phyloP scores from a whole-genome alignment of 768 basidiomycete genomes.

The Russula ochroleuca region DNA sequence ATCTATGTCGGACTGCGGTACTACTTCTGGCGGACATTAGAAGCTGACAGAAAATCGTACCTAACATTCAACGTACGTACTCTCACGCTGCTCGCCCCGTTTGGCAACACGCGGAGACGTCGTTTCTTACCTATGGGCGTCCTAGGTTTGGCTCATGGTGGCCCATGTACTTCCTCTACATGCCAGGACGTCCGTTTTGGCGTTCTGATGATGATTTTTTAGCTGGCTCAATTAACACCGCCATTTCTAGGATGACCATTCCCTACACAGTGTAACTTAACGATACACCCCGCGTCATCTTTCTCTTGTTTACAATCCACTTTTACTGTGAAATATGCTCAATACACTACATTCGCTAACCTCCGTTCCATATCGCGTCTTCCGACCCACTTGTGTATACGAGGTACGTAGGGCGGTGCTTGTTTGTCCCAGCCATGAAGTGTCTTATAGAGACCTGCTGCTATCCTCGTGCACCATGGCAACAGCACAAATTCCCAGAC shows the following conservation, averaged over 20 bases:
- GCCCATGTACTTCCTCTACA: constrained; percentile 26
- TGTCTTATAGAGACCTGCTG: constrained; percentile 12
- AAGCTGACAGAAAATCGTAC: constrained; percentile 27
- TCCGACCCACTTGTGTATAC: background rate
- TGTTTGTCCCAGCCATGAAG: background rate
- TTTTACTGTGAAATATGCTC: background rate
- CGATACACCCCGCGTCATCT: no score
- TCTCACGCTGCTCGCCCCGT: constrained; percentile 8
- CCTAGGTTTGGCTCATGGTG: constrained; percentile 26
- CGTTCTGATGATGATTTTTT: constrained; percentile 26
- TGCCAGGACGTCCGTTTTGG: constrained; percentile 23
- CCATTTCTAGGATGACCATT: no score
- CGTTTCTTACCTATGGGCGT: constrained; percentile 18
- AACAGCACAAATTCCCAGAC: background rate
- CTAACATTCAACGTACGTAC: constrained; percentile 28
- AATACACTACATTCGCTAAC: background rate
- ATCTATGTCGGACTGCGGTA: constrained; percentile 27
- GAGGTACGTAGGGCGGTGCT: background rate
- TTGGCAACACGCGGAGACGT: constrained; percentile 7
- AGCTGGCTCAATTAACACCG: no score
- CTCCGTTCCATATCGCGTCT: background rate
- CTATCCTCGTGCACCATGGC: constrained; percentile 13
- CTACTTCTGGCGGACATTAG: constrained; percentile 21
- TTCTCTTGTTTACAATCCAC: constrained; percentile 8
- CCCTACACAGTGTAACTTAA: no score